A percentile compares a stretch with the other conserved stretches of the same genome.
phyloP scores from a whole-genome alignment of 2,329 filamentous ascomycete genomes.

The Colletotrichum magnum region DNA sequence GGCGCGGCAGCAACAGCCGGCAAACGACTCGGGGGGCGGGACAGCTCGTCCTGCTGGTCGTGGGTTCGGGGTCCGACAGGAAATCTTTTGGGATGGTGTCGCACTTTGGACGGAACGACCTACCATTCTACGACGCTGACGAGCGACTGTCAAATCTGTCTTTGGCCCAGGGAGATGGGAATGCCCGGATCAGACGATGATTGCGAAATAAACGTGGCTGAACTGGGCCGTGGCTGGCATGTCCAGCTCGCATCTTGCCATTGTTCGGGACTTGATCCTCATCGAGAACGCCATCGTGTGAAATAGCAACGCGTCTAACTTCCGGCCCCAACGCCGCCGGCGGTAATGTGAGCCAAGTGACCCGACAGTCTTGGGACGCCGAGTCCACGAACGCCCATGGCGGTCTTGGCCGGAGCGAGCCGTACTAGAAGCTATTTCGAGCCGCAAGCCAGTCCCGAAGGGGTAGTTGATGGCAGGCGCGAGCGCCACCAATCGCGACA shows the following conservation, averaged over 20 bases:
- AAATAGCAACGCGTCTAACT: too few species aligned
- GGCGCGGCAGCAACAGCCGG: too few species aligned
- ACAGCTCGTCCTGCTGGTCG: too few species aligned
- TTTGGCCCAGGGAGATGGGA: background rate
- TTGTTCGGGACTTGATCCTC: too few species aligned
- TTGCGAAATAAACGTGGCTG: constrained; percentile 1
- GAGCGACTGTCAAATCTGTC: background rate
- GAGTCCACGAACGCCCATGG: too few species aligned
- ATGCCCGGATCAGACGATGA: constrained; percentile 11
- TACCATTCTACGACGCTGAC: too few species aligned
- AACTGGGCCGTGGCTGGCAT: background rate
- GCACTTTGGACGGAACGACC: too few species aligned
- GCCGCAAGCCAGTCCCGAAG: constrained; percentile 24
- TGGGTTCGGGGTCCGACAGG: too few species aligned
- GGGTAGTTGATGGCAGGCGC: constrained; percentile 2
- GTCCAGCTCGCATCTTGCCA: background rate
- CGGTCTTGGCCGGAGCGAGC: background rate
- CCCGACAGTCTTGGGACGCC: background rate
- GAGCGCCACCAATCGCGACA: constrained; percentile 24
- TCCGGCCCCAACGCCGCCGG: too few species aligned
- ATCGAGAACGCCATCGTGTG: too few species aligned
- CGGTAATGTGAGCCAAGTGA: background rate
- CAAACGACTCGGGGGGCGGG: too few species aligned
- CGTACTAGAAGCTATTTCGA: constrained; percentile 8
- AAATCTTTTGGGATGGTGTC: too few species aligned